A percentile compares a stretch with the other conserved stretches of the same genome.
Conservation (phyloP, 805 yeast species). For the Wickerhamiella kurtzmanii region DNA sequence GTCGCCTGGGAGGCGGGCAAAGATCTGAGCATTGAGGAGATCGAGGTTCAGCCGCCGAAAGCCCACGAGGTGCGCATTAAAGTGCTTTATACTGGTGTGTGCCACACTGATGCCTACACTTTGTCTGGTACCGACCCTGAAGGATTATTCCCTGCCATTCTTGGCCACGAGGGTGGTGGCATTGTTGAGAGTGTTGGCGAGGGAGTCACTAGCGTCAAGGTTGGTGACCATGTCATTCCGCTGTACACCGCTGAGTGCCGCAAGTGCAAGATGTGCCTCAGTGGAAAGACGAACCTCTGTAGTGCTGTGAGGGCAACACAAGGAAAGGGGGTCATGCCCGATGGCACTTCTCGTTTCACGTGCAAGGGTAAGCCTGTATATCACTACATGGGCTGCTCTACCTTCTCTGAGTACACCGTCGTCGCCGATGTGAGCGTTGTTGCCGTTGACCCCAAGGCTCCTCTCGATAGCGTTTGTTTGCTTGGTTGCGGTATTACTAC, state of each 20-base stretch:
- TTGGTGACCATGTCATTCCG: slow-evolving; percentile 88
- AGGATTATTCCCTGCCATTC: slow-evolving; percentile 82
- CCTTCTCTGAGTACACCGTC: slow-evolving; percentile 94
- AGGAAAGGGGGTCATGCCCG: slow-evolving; percentile 98
- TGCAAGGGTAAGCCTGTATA: slow-evolving; percentile 59
- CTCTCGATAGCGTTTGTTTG: slow-evolving; percentile 74
- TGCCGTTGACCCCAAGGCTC: slow-evolving; percentile 74
- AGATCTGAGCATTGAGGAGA: slow-evolving; percentile 59
- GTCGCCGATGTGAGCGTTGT: slow-evolving; percentile 96
- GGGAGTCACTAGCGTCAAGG: slow-evolving; percentile 79
- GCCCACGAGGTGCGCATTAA: slow-evolving; percentile 96
- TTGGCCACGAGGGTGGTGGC: slow-evolving; percentile 99
- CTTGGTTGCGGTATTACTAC: slow-evolving; percentile 98
- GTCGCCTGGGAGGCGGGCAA: slow-evolving; percentile 94
- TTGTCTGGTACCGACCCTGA: slow-evolving; percentile 91
- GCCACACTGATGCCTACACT: slow-evolving; percentile 98
- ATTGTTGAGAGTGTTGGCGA: slow-evolving; percentile 90
- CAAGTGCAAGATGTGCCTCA: slow-evolving; percentile 86
- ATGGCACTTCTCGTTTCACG: slow-evolving; percentile 87
- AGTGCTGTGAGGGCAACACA: slow-evolving; percentile 93
- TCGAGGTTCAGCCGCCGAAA: slow-evolving; percentile 85
- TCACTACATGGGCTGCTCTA: slow-evolving; percentile 97
- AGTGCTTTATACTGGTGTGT: slow-evolving; percentile 78
- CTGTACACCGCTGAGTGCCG: slow-evolving; percentile 94
- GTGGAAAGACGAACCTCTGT: slow-evolving; percentile 95